Base-by-base conservation (phyloP, 2,329 filamentous ascomycete species). In the Pezicula rhizophila region DNA sequence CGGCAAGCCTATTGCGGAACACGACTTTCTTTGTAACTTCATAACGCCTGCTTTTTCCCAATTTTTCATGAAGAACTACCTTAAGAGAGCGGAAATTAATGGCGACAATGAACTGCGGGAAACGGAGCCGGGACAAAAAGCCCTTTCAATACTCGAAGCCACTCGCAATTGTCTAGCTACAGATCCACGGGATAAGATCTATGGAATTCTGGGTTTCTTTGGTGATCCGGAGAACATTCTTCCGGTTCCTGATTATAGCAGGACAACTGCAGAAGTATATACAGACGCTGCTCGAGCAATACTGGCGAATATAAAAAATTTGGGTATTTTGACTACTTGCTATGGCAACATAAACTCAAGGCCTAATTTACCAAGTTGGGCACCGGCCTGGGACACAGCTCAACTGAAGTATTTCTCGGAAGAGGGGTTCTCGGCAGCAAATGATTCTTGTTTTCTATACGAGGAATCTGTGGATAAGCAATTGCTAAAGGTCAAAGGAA, bases 111-210 rank as follows among this genome's bases (percentile, higher is more conserved):
- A 28, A 17, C n/a, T 42, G 14, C 20, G 17, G n/a, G 28, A 17
- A 26, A 42, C 18, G 40, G 25, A 37, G 31, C 25, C 42, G 37
- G 42, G 25, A 34, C 17, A 8, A n/a, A 42, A 26, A 23, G 40
- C 23, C 4, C 15, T 42, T 26, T 26, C 18, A 15, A 45, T 46
- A 17, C 45, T 46, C 20, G 23, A 3, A 11, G 7, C 14, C 25
- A 46, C 45, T 38, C 34, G 18, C 15, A 39, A 46, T 15, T 14
- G 14, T 28, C 45, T 18, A 5, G 34, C 38, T 20, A 48, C 17
- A n/a, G 46, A 48, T 48, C 46, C 39, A 18, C 46, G 46, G 17
- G 46, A 48, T 35, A 42, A 48, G 28, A 20, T 48, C 10, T 48
- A 33, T 35, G 46, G 38, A 15, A 42, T 48, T 17, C n/a, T 48